Base-by-base conservation (phyloP, 441 rosid species). In the Adansonia rubrostipa region DNA sequence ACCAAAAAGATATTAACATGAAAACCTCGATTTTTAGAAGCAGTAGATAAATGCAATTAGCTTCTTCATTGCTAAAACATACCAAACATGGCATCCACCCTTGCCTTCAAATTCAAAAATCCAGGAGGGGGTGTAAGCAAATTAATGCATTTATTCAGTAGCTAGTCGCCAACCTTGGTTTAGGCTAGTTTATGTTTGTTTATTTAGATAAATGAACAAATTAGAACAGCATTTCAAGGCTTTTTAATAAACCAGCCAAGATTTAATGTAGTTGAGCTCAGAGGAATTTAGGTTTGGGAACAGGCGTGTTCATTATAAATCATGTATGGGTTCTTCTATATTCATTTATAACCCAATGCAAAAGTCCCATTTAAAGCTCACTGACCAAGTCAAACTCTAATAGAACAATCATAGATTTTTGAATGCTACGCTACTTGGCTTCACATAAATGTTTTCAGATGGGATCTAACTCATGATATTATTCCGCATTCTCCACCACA, bases 181-280 rank as follows among this genome's bases (percentile, higher is more conserved):
- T 69, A 48, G 73, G 57, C 57, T 11, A 69, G 17, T 22, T 45
- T 68, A 68, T 22, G 40, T 69, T 48, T 22, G 73, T 69, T 50
- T 69, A 13, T 48, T 69, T 14, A 69, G 40, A 69, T 22, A 48
- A 69, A 48, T 69, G 40, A 69, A 48, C 73, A 48, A 69, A 69
- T 48, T 48, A 22, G 42, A 45, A 24, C 15, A 63, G 45, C 19
- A 33, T 33, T 6, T 14, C 68, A 33, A 63, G 20, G 45, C 5
- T 63, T 63, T 36, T 33, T 33, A 63, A 14, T 7, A 50, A 20
- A 42, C 17, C 19, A 67, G 53, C 53, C 53, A 67, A 67, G 71
- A 67, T 20, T 19, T 8, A 17, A 44, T 9, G 48, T 67, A 44
- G 33, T 28, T 44, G 20, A 44, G 36, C 24, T 67, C 53, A 44